Evolutionary conservation across 1,284 basidiomycete species (phyloP), one percentile per base, ranked within the genome.

Genomic region (Coniferiporia sulphurascens): DNA sequence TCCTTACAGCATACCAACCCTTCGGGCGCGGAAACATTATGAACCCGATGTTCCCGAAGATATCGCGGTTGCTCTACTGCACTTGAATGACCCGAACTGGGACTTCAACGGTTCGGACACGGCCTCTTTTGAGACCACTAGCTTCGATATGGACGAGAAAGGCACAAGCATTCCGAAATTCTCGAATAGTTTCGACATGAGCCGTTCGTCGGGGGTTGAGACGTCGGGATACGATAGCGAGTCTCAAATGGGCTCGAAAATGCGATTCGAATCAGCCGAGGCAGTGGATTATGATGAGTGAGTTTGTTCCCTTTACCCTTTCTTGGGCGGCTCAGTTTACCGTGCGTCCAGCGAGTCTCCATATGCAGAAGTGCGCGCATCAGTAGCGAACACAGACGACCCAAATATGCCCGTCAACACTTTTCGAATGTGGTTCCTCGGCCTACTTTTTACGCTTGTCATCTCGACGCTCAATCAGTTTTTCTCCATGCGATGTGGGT

Each of bases 291-390:
- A 84, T 63, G 83, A 87, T 64, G 87, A 89, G 88, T 89, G 65
- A 66, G 86, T 78, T 12, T 56, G 15, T 49, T 36, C 27, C 52
- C 2, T 21, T 43, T 36, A n/a, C 61, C 32, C 22, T 5, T 13
- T 12, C 12, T 17, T 41, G 38, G 38, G 3, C 38, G 27, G 45
- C 19, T 51, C 64, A 58, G 58, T 65, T 68, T 21, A 70, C 63
- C 49, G 66, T 19, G 13, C 51, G 48, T 58, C 9, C 64, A 91
- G 88, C 64, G 87, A 90, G 68, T 95, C 92, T 2, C 91, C 92
- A 7, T 95, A 94, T 68, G 85, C 91, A 4, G 91, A 94, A 76
- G 92, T 95, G 46, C 84, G 92, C 56, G 91, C 92, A 19, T 84
- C 89, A 3, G 88, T 93, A n/a, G 78, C 88, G 27, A 89, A 84